Evolutionary conservation across 768 basidiomycete genomes (phyloP), one percentile per base, ranked within the genome.

Genomic region (Serendipita indica): DNA sequence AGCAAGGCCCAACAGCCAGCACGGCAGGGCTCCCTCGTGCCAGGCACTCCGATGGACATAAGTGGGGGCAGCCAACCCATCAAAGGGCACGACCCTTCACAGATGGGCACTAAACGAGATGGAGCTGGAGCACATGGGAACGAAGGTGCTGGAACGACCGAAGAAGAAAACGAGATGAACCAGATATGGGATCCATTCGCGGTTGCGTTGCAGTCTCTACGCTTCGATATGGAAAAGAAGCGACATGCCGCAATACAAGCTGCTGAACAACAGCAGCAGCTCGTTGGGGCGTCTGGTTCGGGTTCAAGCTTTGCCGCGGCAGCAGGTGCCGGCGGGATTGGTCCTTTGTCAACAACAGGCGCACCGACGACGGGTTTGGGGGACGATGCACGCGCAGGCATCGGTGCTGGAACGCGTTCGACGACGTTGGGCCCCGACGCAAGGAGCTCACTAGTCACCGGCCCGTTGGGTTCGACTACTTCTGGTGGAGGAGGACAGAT

Each of bases 141-240:
- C 13, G 37, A 39, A 12, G 18, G 37, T 12, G 13, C 37, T 18
- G 18, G 18, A 18, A 13, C 18, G 37, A 39, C 13, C 18, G 37
- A 39, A 13, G 45, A 46, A n/a, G 45, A 46, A 20, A 27, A 46
- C 45, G 45, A 46, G 45, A 27, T 13, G 13, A 16, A 27, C 13
- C 25, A n/a, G 27, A 46, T 46, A 12, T 46, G 45, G 45, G 45
- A 46, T 12, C 45, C 45, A 46, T 46, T 46, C 2, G 45, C 45
- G 14, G 12, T n/a, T 46, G 45, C 45, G 27, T 27, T 54, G 22
- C 49, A 54, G n/a, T 27, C 25, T 7, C 22, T 28, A n/a, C 10
- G 49, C 20, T 16, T 54, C 5, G 49, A 54, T 18, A 54, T 54
- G 49, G 49, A 54, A 54, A 27, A 28, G n/a, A 54, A 33, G 49